Conservation (phyloP, 1,139 yeast genomes). For the Meyerozyma sp. region DNA sequence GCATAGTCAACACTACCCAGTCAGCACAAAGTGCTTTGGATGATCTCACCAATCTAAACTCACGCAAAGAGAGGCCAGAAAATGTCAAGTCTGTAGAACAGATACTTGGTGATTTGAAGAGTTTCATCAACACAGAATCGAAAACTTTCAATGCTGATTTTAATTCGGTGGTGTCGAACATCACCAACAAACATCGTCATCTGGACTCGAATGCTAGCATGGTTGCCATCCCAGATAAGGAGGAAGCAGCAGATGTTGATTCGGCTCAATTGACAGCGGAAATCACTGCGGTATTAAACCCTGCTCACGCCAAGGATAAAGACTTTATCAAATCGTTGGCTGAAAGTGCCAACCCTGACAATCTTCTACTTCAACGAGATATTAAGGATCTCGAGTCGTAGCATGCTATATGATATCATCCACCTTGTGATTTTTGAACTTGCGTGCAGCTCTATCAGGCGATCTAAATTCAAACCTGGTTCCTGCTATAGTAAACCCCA, state of each 20-base stretch:
- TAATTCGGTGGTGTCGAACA: conserved; percentile 5
- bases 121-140: conserved; percentile 20
- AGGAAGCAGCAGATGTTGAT: background rate
- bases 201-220: conserved; percentile 1
- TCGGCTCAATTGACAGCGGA: background rate
- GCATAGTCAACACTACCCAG: conserved; percentile 4
- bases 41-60: conserved; percentile 5
- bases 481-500: conserved; percentile 69
- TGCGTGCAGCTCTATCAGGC: conserved; percentile 77
- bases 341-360: background rate
- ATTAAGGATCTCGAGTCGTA: background rate
- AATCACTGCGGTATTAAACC: background rate
- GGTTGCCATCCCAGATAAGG: background rate
- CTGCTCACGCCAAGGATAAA: background rate
- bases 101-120: conserved; percentile 22
- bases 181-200: background rate
- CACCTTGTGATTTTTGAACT: conserved; percentile 75
- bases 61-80: background rate
- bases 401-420: conserved; percentile 45
- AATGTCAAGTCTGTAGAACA: conserved; percentile 20
- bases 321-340: background rate
- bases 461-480: conserved; percentile 73
- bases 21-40: conserved; percentile 1
- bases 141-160: conserved; percentile 25
- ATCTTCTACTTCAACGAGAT: background rate